Evolutionary conservation across 108 stramenopile genomes (phyloP), one percentile per base, ranked within the genome.

Genomic region (Cyclotella choctawhatcheeana): DNA sequence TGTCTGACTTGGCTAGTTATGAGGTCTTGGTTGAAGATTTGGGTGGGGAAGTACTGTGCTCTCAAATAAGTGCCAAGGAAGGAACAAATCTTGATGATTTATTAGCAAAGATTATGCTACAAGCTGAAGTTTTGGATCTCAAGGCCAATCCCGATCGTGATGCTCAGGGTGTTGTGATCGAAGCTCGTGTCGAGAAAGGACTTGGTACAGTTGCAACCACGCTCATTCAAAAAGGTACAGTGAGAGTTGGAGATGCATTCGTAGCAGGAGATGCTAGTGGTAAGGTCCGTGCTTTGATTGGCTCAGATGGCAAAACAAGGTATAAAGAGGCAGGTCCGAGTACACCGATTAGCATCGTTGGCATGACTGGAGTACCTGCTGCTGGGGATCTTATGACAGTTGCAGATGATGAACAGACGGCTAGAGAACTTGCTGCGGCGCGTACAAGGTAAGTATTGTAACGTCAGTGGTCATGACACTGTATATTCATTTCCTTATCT

Each of bases 201-300:
- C 82, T 98, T 6, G 99, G 99, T 58, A 93, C 87, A 20, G 93
- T 98, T 24, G 97, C 97, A 13, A 97, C 97, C 40, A 86, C 89
- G 14, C 77, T 99, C n/a, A 90, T 98, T 47, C 93, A 96, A 71
- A 93, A 93, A 78, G 99, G 99, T 61, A 97, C 97, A 18, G 78
- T 99, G 18, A 72, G 83, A 31, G 85, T 94, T 40, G 97, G 98
- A 16, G 98, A 99, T 62, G 62, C 77, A 34, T 97, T 99, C 64
- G 93, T 97, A 7, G 97, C 96, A 0, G 98, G 99, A 48, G 86
- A 87, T 65, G 88, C 96, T 6, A 89, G 85, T 65, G 97, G 97
- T 22, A 89, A 86, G 73, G 96, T 97, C 32, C 84, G 91, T 47
- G 89, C 94, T 18, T 77, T 96, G 44, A 86, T 92, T 64, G 90